These are phyloP conservation scores for Volvox carteri DNA, from an alignment of 163 green algal genomes.

Conservation along the genomic window DNA sequence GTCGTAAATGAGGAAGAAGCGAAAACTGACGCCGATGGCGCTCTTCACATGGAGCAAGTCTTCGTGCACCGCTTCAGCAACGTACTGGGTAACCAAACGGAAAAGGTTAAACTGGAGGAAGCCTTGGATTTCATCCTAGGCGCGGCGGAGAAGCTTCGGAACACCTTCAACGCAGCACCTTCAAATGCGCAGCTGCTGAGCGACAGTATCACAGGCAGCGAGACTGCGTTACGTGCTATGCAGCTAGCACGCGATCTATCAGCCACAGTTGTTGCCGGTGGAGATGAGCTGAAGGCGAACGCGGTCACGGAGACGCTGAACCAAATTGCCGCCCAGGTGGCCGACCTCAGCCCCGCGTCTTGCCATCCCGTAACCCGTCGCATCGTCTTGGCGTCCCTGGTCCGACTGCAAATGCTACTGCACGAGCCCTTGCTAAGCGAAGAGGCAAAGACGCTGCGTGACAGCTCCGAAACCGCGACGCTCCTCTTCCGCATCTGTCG, in stretches of 20 bases:
- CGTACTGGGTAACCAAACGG: not conserved
- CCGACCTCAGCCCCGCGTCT: not conserved
- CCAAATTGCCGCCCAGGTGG: not conserved
- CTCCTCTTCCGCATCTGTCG: conserved; percentile 18
- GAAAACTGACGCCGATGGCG: not conserved
- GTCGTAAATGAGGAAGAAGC: conserved; percentile 1
- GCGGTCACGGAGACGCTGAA: not conserved
- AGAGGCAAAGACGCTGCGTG: not conserved
- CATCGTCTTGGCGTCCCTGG: conserved; percentile 26
- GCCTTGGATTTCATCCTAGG: conserved; percentile 20
- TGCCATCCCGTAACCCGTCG: conserved; percentile 38
- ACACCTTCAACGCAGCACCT: not conserved
- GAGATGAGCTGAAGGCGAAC: not conserved
- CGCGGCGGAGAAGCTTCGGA: not conserved
- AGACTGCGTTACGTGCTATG: not conserved
- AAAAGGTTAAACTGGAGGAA: not conserved
- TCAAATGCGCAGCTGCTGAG: not conserved
- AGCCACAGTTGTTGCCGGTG: not conserved
- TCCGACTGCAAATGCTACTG: conserved; percentile 6
- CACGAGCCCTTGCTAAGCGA: not conserved
- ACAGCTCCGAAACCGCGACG: not conserved
- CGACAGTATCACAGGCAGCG: not conserved
- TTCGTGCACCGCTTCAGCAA: conserved; percentile 36
- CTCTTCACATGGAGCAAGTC: not conserved
- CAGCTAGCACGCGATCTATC: not conserved